Conservation (phyloP, 805 yeast species). For the Priceomyces melissophilus region DNA sequence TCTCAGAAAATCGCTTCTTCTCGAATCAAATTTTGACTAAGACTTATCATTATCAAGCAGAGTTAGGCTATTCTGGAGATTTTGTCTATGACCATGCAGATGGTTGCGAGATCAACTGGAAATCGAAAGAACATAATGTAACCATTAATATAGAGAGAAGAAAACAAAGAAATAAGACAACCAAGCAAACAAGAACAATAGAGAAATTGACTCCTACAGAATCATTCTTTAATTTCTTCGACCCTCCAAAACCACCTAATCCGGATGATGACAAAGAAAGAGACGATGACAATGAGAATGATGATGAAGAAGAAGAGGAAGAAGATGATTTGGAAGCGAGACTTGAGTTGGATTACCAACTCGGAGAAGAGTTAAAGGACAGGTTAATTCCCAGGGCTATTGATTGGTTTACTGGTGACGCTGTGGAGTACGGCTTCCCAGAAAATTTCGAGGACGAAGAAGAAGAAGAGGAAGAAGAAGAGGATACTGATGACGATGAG, state of each 20-base stretch:
- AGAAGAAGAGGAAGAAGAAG: constrained; percentile 59
- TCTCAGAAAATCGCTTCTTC: constrained; percentile 72
- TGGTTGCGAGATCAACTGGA: constrained; percentile 85
- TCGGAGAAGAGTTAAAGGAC: constrained; percentile 96
- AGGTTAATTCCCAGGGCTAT: constrained; percentile 93
- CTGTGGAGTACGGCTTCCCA: constrained; percentile 66
- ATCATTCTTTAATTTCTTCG: constrained; percentile 93
- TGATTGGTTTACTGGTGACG: constrained; percentile 98
- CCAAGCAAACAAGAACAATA: constrained; percentile 93
- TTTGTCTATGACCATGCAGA: constrained; percentile 96
- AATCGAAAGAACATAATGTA: constrained; percentile 71
- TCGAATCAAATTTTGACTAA: constrained; percentile 69
- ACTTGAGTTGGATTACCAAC: constrained; percentile 87
- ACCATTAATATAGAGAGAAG: constrained; percentile 88
- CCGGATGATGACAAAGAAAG: constrained; percentile 48
- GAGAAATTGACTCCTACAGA: constrained; percentile 93
- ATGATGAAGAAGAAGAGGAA: constrained; percentile 47
- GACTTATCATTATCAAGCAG: constrained; percentile 90
- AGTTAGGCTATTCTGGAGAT: constrained; percentile 92
- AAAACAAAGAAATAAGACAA: constrained; percentile 94
- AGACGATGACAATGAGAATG: constrained; percentile 42
- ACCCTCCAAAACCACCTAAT: constrained; percentile 79
- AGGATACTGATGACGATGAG: constrained; percentile 56
- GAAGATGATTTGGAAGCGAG: constrained; percentile 77
- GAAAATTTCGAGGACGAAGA: constrained; percentile 61